Percentiles rank a stretch among this genome's conserved stretches.
phyloP scores from a whole-genome alignment of 1,284 basidiomycete genomes.

The Leucoagaricus sp. region DNA sequence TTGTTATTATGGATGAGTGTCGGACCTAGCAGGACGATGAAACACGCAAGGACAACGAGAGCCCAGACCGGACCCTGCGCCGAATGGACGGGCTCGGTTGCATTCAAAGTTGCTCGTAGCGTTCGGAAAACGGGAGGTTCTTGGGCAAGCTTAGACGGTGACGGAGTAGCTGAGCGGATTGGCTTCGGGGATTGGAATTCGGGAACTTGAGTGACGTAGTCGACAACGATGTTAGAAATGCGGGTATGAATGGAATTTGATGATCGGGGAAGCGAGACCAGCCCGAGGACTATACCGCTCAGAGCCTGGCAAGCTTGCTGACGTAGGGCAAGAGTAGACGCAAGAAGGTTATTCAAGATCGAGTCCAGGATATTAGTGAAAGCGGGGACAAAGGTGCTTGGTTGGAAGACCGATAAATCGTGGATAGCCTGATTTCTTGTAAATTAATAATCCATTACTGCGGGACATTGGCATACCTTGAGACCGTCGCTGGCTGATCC shows the following conservation, averaged over 20 bases:
- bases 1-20: slow-evolving; percentile 46
- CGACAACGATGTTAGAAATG: slow-evolving; percentile 48
- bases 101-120: slow-evolving; percentile 58
- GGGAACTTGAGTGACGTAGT: slow-evolving; percentile 42
- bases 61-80: slow-evolving; percentile 78
- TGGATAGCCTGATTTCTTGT: slow-evolving; percentile 60
- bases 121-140: slow-evolving; percentile 63
- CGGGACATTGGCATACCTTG: slow-evolving; percentile 46
- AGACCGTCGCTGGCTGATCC: slow-evolving; percentile 74
- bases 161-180: slow-evolving; percentile 11
- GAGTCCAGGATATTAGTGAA: slow-evolving; percentile 63
- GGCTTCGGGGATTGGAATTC: slow-evolving; percentile 26
- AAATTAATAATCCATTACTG: slow-evolving; percentile 11
- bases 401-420: slow-evolving; percentile 63
- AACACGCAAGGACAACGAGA: slow-evolving; percentile 58
- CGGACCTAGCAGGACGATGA: slow-evolving; percentile 64
- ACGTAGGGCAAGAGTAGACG: slow-evolving; percentile 59
- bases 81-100: slow-evolving; percentile 52
- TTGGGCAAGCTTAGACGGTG: slow-evolving; percentile 22
- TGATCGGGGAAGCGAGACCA: slow-evolving; percentile 46
- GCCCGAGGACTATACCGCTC: slow-evolving; percentile 61
- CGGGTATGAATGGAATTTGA: slow-evolving; percentile 42
- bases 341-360: slow-evolving; percentile 62
- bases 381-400: slow-evolving; percentile 61
- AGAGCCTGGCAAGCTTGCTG: slow-evolving; percentile 73